Percentiles rank a stretch among this genome's conserved stretches.
Conservation (phyloP, 2,329 filamentous ascomycete genomes). For the Zymoseptoria tritici region DNA sequence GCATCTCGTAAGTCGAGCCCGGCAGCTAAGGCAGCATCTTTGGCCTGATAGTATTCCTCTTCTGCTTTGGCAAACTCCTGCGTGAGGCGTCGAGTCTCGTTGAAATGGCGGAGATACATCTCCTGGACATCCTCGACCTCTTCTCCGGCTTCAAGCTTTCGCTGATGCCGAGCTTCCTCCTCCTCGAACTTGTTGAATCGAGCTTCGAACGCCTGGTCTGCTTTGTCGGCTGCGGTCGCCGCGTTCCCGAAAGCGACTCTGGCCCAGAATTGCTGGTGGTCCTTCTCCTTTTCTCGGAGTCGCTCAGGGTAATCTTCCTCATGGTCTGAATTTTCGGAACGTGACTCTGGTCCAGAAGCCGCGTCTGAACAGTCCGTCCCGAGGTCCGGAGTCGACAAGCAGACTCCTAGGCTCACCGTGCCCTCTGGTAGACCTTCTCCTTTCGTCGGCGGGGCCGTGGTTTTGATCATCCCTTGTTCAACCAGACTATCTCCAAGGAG, state of each 20-base stretch:
- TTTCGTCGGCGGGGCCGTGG: too few species aligned
- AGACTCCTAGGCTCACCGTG: not conserved
- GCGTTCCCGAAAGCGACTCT: not conserved
- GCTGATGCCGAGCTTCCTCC: not conserved
- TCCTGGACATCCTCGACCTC: not conserved
- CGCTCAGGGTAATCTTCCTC: not conserved
- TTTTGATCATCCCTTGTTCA: too few species aligned
- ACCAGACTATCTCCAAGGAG: too few species aligned
- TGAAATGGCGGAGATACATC: not conserved
- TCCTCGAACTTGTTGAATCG: not conserved
- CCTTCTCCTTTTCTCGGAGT: not conserved
- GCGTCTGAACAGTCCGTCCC: not conserved
- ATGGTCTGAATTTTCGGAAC: not conserved
- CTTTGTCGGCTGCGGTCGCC: not conserved
- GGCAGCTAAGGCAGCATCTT: not conserved
- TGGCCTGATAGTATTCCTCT: not conserved
- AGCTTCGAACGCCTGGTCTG: not conserved
- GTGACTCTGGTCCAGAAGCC: not conserved
- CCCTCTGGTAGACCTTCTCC: too few species aligned
- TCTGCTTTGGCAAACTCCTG: not conserved
- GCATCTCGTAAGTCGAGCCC: not conserved
- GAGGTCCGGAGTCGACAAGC: not conserved
- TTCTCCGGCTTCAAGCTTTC: not conserved
- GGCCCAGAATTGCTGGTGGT: not conserved
- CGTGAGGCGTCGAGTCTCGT: conserved; percentile 1